Base-by-base conservation (phyloP, 1,139 yeast genomes). In the Candida sp. region DNA sequence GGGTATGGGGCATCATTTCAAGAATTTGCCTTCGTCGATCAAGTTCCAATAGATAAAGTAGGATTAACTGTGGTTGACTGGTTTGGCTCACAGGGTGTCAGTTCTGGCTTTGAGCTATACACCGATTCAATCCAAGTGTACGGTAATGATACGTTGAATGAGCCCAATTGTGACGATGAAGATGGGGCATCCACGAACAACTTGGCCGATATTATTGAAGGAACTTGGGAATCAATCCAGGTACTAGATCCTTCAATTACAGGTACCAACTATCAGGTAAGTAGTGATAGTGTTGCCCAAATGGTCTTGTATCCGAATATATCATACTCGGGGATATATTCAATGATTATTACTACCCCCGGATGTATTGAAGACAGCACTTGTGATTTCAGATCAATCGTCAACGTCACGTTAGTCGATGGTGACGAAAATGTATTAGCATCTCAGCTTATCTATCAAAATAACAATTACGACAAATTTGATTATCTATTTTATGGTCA, bases 11-110 rank as follows among this genome's bases (percentile, higher is more conserved):
- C 73, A 1, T 64, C 70, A 22, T 89, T 73, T 58, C 93, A 87
- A 57, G 97, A 91, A 50, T 93, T 88, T 66, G 81, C 84, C 1
- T 87, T 93, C 58, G 87, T 82, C 40, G 85, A 93, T 57, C 65
- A 75, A 11, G 68, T 93, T 3, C 77, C 75, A n/a, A 80, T 89
- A 42, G 70, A 77, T 40, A 71, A 77, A 30, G 58, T 93, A 21
- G 81, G 84, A 22, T 66, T 93, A n/a, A 78, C 86, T 44, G 75
- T 90, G 1, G 58, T 83, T 38, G 84, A 77, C 35, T 84, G 86
- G 64, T 83, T 84, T 58, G 97, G 96, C 1, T 53, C 67, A 6
- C 75, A 74, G 41, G 91, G 87, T 30, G 87, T 82, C 1, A 63
- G 93, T 5, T 64, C 79, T 0, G 97, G 96, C 0, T 66, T 93